phyloP scores from a whole-genome alignment of 1,139 yeast species.

The Taphrina sp. region DNA sequence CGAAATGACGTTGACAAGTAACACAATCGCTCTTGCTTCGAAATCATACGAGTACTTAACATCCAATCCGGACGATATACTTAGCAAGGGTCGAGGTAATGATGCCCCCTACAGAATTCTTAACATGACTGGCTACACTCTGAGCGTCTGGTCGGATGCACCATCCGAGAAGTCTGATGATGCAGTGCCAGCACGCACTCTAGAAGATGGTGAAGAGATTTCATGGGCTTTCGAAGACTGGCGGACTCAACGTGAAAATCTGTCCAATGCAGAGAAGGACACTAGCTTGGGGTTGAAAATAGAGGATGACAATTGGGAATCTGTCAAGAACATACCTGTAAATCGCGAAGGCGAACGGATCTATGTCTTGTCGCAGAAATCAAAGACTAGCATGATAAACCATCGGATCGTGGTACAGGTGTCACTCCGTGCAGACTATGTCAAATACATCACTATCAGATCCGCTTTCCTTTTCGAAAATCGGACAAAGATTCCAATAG shows the following conservation, averaged over 20 bases:
- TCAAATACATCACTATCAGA: slow-evolving; percentile 69
- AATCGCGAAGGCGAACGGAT: slow-evolving; percentile 83
- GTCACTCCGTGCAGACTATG: slow-evolving; percentile 66
- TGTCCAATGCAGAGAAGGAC: slow-evolving; percentile 24
- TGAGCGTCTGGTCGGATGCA: slow-evolving; percentile 72
- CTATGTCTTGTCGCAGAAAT: slow-evolving; percentile 63
- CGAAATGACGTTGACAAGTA: slow-evolving; percentile 76
- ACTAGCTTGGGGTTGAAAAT: slow-evolving; percentile 41
- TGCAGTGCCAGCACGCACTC: slow-evolving; percentile 41
- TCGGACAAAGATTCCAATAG: slow-evolving; percentile 63
- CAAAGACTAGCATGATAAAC: slow-evolving; percentile 50
- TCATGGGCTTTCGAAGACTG: slow-evolving; percentile 97
- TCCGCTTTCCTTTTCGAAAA: slow-evolving; percentile 74
- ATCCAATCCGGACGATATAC: slow-evolving; percentile 53
- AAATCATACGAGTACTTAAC: slow-evolving; percentile 64
- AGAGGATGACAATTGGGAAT: slow-evolving; percentile 55
- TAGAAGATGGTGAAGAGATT: slow-evolving; percentile 54
- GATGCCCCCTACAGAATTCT: slow-evolving; percentile 77
- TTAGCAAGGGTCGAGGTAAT: slow-evolving; percentile 66
- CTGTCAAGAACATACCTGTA: slow-evolving; percentile 59
- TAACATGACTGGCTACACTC: slow-evolving; percentile 80
- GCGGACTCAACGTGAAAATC: slow-evolving; percentile 73
- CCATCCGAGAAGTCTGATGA: slow-evolving; percentile 40
- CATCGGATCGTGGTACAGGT: slow-evolving; percentile 74
- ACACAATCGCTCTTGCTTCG: slow-evolving; percentile 52